Percentiles rank a stretch among this genome's conserved stretches.
Evolutionary conservation across 2,329 filamentous ascomycete genomes (phyloP).

Genomic region (Cordyceps fumosorosea): DNA sequence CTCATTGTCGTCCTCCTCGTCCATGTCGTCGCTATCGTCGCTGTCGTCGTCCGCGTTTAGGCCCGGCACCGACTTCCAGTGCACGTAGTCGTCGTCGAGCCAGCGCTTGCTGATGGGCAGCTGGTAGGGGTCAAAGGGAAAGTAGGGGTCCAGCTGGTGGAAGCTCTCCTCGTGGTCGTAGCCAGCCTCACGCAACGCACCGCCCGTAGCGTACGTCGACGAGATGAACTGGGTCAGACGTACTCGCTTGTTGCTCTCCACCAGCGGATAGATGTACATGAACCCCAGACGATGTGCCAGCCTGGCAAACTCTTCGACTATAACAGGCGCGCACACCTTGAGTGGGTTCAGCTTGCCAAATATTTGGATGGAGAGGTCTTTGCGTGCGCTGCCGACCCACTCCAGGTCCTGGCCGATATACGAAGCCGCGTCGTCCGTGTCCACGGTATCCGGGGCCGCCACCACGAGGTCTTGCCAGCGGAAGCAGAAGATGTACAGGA

Average conservation of each 20-base stretch:
- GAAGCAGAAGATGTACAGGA: conserved; percentile 96
- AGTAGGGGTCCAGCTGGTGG: conserved; percentile 87
- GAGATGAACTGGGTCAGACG: conserved; percentile 66
- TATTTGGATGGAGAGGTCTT: conserved; percentile 69
- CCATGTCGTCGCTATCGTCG: conserved; percentile 47
- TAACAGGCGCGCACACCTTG: conserved; percentile 85
- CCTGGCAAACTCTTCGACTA: conserved; percentile 86
- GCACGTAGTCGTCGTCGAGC: conserved; percentile 77
- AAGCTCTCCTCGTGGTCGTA: conserved; percentile 62
- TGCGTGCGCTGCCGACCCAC: conserved; percentile 70
- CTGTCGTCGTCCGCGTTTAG: conserved; percentile 53
- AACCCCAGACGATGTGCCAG: conserved; percentile 80
- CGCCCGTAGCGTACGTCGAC: conserved; percentile 48
- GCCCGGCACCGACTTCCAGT: conserved; percentile 70
- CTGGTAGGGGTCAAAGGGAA: conserved; percentile 95
- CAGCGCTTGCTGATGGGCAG: conserved; percentile 80
- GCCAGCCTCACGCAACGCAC: conserved; percentile 44
- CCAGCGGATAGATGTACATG: conserved; percentile 79
- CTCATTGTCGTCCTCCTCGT: conserved; percentile 36
- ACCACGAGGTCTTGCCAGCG: conserved; percentile 86
- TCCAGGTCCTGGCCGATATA: conserved; percentile 65
- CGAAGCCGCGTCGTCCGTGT: conserved; percentile 53
- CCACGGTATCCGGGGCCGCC: conserved; percentile 52
- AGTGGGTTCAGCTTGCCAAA: conserved; percentile 88
- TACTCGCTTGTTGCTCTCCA: conserved; percentile 89